Percentiles rank a stretch among this genome's conserved stretches.
phyloP scores from a whole-genome alignment of 2,329 filamentous ascomycete genomes.

The Xylaria arbuscula region DNA sequence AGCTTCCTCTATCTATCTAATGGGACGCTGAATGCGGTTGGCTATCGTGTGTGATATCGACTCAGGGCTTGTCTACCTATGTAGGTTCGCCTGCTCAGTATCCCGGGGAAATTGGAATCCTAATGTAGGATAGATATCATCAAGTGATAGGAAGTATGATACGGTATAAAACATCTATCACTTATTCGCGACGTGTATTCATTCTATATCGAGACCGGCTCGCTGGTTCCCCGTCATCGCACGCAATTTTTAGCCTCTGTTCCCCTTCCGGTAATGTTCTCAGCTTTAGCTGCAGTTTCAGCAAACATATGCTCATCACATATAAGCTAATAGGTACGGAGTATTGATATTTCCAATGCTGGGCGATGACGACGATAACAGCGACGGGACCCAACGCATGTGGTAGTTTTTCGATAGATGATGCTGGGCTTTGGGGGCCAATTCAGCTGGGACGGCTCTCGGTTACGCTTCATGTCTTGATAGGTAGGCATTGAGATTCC shows the following conservation, averaged over 20 bases:
- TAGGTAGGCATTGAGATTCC: background rate
- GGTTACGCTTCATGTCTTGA: constrained; percentile 16
- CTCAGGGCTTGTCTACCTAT: background rate
- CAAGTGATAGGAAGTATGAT: background rate
- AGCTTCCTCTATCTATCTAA: constrained; percentile 3
- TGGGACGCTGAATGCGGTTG: constrained; percentile 24
- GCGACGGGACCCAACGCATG: background rate
- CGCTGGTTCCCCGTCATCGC: background rate
- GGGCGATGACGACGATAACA: background rate
- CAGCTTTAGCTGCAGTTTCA: background rate
- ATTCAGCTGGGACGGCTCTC: constrained; percentile 4
- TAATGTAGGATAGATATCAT: background rate
- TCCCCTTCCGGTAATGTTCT: background rate
- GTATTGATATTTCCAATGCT: background rate
- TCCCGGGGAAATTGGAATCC: background rate
- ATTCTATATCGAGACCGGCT: background rate
- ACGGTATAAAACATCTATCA: background rate
- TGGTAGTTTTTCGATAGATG: background rate
- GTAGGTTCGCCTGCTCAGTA: background rate
- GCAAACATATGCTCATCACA: background rate
- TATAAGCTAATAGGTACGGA: too few species aligned
- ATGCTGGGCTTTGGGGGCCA: background rate
- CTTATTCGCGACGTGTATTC: background rate
- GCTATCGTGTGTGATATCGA: constrained; percentile 6
- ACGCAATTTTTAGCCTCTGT: background rate